Percentiles rank a stretch among this genome's conserved stretches.
Evolutionary conservation across 2,329 filamentous ascomycete species (phyloP).

Genomic region (Celoporthe dispersa): DNA sequence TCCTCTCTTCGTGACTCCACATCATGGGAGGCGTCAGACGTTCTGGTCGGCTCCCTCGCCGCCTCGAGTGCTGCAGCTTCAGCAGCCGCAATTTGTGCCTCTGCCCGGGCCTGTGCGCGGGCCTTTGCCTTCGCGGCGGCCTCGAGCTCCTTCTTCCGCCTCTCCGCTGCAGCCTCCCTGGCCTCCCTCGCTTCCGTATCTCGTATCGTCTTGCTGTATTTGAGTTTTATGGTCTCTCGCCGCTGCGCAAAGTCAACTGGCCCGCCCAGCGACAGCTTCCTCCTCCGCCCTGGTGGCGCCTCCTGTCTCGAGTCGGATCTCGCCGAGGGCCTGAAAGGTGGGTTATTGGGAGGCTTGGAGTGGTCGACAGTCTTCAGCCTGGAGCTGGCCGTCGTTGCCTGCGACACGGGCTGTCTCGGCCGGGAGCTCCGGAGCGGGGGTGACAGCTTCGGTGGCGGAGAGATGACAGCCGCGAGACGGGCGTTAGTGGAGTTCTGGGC

Average conservation of each 20-base stretch:
- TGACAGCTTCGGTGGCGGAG: constrained; percentile 73
- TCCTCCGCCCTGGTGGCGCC: constrained; percentile 47
- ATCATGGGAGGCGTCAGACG: background rate
- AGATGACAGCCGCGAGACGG: constrained; percentile 75
- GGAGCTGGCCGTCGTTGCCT: constrained; percentile 73
- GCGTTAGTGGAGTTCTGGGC: constrained; percentile 55
- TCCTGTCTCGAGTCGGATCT: constrained; percentile 40
- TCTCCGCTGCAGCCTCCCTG: constrained; percentile 58
- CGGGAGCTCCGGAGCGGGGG: constrained; percentile 80
- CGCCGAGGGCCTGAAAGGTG: constrained; percentile 37
- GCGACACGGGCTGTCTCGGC: constrained; percentile 77
- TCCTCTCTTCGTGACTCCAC: constrained; percentile 15
- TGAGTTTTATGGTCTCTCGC: constrained; percentile 80
- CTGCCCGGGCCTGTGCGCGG: constrained; percentile 40
- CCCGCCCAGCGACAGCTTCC: constrained; percentile 63
- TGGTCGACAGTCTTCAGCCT: constrained; percentile 67
- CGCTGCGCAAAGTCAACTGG: constrained; percentile 85
- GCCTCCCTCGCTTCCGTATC: constrained; percentile 68
- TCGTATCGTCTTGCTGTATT: constrained; percentile 82
- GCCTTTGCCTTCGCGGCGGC: constrained; percentile 49
- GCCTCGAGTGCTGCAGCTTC: constrained; percentile 28
- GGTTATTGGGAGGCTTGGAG: constrained; percentile 48
- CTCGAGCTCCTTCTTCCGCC: constrained; percentile 56
- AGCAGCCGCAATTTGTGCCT: constrained; percentile 37
- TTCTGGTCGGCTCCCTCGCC: constrained; percentile 16